Evolutionary conservation across 2,329 filamentous ascomycete genomes (phyloP).

Genomic region (Colletotrichum sp.): DNA sequence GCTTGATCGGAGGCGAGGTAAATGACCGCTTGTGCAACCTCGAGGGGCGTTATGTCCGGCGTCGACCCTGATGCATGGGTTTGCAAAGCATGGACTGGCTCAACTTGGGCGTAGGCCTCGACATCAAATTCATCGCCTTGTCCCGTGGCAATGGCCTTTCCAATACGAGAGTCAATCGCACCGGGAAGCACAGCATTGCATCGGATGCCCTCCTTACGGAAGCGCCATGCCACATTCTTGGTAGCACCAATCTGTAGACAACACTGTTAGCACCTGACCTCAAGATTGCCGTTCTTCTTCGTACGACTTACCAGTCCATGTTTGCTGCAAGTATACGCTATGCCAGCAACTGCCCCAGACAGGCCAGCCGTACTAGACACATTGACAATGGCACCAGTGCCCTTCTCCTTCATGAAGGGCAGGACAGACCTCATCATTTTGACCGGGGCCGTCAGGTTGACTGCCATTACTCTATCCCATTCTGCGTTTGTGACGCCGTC

Average conservation of each 20-base stretch:
- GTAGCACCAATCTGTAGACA: slow-evolving; percentile 43
- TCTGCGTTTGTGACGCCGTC: slow-evolving; percentile 40
- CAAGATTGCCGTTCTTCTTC: neutral
- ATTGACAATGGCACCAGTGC: slow-evolving; percentile 47
- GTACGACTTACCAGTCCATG: slow-evolving; percentile 41
- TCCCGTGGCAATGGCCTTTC: slow-evolving; percentile 26
- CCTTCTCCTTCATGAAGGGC: slow-evolving; percentile 41
- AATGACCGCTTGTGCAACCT: slow-evolving; percentile 40
- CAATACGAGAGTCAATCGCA: slow-evolving; percentile 32
- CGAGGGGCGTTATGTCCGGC: slow-evolving; percentile 30
- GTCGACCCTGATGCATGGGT: slow-evolving; percentile 23
- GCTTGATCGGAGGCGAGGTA: slow-evolving; percentile 41
- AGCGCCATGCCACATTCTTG: slow-evolving; percentile 52
- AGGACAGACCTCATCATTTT: slow-evolving; percentile 49
- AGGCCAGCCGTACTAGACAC: slow-evolving; percentile 38
- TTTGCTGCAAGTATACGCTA: slow-evolving; percentile 51
- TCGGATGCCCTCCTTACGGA: slow-evolving; percentile 44
- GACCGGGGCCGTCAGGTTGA: slow-evolving; percentile 49
- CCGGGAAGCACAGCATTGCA: slow-evolving; percentile 34
- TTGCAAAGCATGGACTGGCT: slow-evolving; percentile 35
- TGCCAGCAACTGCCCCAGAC: slow-evolving; percentile 42
- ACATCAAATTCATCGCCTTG: slow-evolving; percentile 27
- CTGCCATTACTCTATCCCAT: slow-evolving; percentile 43
- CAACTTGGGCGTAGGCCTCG: slow-evolving; percentile 26
- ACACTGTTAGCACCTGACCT: neutral